Evolutionary conservation across 768 basidiomycete genomes (phyloP), one percentile per base, ranked within the genome.

Genomic region (Polyporus arcularius): DNA sequence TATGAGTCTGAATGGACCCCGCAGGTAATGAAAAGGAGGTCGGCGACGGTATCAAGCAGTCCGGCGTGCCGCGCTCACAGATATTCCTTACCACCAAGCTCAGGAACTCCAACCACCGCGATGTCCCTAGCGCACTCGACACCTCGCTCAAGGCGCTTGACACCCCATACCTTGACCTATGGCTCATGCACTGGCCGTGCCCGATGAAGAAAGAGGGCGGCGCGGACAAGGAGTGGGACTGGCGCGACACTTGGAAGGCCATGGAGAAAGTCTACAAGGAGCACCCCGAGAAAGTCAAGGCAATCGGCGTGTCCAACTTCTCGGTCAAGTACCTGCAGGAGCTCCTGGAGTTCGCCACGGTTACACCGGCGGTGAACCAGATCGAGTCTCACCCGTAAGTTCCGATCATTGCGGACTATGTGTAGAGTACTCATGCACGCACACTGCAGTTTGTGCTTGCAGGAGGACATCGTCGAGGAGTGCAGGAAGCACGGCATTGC

Each of bases 31-130:
- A 95, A 74, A 76, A 78, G 39, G 90, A 92, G 73, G 94, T 96
- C 47, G 94, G 93, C 14, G 68, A 85, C 55, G 94, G 93, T 31
- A 87, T 95, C 75, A 86, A 83, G 66, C 78, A 79, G 12, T 89
- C 87, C 26, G 92, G 91, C 12, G 84, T 94, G 15, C 79, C 85
- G 5, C 84, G 94, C 58, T 77, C 78, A 38, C 77, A 86, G 57
- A 82, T 96, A 73, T 96, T 95, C 81, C 74, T 96, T 60, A 93
- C 91, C 59, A 89, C 87, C 59, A 89, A 89, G 73, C 79, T 89
- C 56, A 78, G 82, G 69, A 87, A 87, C 72, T 73, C 77, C 50
- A 82, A 87, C 70, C 90, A 92, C 69, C 73, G 76, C 58, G 72
- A 79, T 35, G 82, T 85, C 9, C 79, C 78, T 43, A 81, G 82